Evolutionary conservation across 495 filamentous ascomycete genomes (phyloP).

Genomic region (Endocarpon pusillum): DNA sequence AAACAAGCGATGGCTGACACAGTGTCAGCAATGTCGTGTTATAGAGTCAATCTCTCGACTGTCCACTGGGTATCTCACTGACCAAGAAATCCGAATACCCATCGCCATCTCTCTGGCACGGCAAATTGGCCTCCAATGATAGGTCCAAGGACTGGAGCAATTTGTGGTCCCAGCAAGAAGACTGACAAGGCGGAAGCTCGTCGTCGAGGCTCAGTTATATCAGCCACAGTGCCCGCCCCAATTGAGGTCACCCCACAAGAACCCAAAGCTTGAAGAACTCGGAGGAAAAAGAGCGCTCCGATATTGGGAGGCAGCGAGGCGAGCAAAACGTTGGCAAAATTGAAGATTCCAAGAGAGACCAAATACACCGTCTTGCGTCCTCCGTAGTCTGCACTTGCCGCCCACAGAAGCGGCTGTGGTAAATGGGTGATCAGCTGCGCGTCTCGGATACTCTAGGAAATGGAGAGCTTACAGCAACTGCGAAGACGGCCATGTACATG

Average conservation of each 20-base stretch:
- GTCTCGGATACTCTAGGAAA: not conserved
- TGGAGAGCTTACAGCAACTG: constrained; percentile 10
- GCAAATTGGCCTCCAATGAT: constrained; percentile 16
- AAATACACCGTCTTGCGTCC: constrained; percentile 15
- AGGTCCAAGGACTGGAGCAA: constrained; percentile 16
- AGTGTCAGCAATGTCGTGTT: constrained; percentile 1
- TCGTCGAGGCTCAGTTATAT: constrained; percentile 12
- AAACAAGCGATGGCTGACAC: constrained; percentile 9
- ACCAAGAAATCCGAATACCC: constrained; percentile 20
- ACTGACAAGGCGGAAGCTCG: constrained; percentile 12
- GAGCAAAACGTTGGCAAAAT: constrained; percentile 15
- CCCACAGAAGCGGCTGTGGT: constrained; percentile 14
- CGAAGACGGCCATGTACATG: constrained; percentile 17
- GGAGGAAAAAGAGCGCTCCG: constrained; percentile 12
- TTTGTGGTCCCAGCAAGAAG: constrained; percentile 17
- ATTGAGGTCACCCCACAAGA: constrained; percentile 13
- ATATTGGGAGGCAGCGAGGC: constrained; percentile 14
- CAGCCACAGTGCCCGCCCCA: constrained; percentile 18
- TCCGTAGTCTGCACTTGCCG: constrained; percentile 10
- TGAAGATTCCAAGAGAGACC: constrained; percentile 9
- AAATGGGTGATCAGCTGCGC: not conserved
- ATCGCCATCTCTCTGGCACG: constrained; percentile 12
- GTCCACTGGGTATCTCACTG: too few relatives aligned
- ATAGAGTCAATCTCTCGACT: too few relatives aligned
- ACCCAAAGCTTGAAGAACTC: constrained; percentile 16